Base-by-base conservation (phyloP, 2,329 filamentous ascomycete species). In the Tolypocladium tundrense region DNA sequence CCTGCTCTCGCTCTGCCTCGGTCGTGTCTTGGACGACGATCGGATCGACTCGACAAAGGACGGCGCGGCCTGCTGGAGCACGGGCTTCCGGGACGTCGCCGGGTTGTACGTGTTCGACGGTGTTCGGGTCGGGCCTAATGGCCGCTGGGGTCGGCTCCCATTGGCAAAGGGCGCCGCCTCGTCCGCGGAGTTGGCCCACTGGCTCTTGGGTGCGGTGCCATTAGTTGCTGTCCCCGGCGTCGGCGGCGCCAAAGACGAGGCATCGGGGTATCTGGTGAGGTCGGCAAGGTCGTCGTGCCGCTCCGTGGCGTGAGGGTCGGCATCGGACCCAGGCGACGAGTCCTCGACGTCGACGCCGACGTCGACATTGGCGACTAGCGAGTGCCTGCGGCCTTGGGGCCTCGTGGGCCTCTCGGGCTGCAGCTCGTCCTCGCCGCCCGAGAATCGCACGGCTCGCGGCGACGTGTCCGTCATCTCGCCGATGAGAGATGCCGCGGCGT, bases 41-140 rank as follows among this genome's bases (percentile, higher is more conserved):
- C 81, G 73, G 63, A 77, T 73, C 56, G 75, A 71, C 51, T 73
- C 74, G 60, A 74, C 70, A 60, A 75, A 76, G 41, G 77, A 72
- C 45, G 59, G 53, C 7, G 52, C 54, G 9, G 73, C 67, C 61
- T 72, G 72, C 2, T 81, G 78, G 16, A 69, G 62, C 13, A 52
- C 59, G 27, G 72, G 72, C 57, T 80, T 78, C 53, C 84, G 76
- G 59, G 82, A 80, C 4, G 80, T 80, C 52, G 87, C 85, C 63
- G 86, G 86, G 61, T 88, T 88, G 70, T 94, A 94, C 39, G 90
- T 91, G 69, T 81, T 90, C 37, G 89, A 93, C 1, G 88, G 88
- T 5, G 88, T 91, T 66, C 89, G 80, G 57, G 82, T 81, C 21
- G 88, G 88, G 31, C 79, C 86, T 7, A 82, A 80, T 19, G 89